A percentile compares a stretch with the other conserved stretches of the same genome.
These are phyloP conservation scores for Starmerella floricola DNA, from an alignment of 805 yeast genomes.

Conservation along the genomic window DNA sequence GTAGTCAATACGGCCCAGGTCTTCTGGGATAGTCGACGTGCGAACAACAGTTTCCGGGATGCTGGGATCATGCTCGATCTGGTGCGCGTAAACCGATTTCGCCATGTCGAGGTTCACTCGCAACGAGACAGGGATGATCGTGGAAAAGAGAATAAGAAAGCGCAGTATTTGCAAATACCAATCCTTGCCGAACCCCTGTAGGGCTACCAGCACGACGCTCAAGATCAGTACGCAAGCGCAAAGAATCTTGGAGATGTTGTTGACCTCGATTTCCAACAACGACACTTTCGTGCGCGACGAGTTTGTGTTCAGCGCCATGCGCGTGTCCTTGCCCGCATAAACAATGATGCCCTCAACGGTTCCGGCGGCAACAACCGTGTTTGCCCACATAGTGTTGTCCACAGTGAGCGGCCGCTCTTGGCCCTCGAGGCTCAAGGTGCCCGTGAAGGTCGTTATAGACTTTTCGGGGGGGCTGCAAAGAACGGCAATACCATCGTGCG, in stretches of 20 bases:
- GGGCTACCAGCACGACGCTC: slow-evolving; percentile 63
- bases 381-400: slow-evolving; percentile 96
- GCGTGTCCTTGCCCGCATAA: slow-evolving; percentile 85
- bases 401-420: slow-evolving; percentile 49
- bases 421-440: slow-evolving; percentile 51
- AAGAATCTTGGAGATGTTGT: slow-evolving; percentile 71
- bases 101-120: slow-evolving; percentile 93
- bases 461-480: slow-evolving; percentile 72
- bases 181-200: slow-evolving; percentile 52
- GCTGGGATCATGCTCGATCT: slow-evolving; percentile 73
- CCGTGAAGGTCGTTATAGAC: slow-evolving; percentile 69
- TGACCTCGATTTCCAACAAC: slow-evolving; percentile 79
- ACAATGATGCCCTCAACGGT: slow-evolving; percentile 76
- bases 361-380: slow-evolving; percentile 92
- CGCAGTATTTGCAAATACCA: slow-evolving; percentile 92
- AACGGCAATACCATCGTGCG: slow-evolving; percentile 37
- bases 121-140: slow-evolving; percentile 90
- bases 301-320: slow-evolving; percentile 91
- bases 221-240: slow-evolving; percentile 76
- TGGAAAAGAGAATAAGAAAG: slow-evolving; percentile 79
- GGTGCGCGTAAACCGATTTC: slow-evolving; percentile 88
- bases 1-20: slow-evolving; percentile 89
- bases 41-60: slow-evolving; percentile 86
- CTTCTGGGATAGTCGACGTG: slow-evolving; percentile 96
- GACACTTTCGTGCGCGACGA: slow-evolving; percentile 80